A percentile compares a stretch with the other conserved stretches of the same genome.
These are phyloP conservation scores for Candida ovalis DNA, from an alignment of 805 yeast species.

Conservation along the genomic window DNA sequence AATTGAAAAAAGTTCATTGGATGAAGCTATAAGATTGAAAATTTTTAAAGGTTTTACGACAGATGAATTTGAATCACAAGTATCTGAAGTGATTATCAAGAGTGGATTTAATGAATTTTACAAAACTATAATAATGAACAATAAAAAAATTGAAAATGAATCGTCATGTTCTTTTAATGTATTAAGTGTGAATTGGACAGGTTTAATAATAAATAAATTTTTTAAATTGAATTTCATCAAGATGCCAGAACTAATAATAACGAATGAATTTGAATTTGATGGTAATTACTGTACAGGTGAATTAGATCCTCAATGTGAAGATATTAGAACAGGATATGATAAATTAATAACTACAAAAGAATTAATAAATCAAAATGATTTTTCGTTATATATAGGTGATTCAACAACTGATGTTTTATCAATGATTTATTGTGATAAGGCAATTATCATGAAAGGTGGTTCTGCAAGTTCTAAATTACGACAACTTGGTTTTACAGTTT, in stretches of 20 bases:
- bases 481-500: slow-evolving; percentile 22
- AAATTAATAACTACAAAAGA: slow-evolving; percentile 33
- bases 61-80: slow-evolving; percentile 33
- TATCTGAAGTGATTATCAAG: slow-evolving; percentile 34
- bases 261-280: slow-evolving; percentile 49
- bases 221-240: slow-evolving; percentile 20
- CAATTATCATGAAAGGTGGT: slow-evolving; percentile 43
- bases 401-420: slow-evolving; percentile 57
- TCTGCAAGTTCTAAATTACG: slow-evolving; percentile 27
- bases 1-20: slow-evolving; percentile 48
- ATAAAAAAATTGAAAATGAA: too few species aligned
- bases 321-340: slow-evolving; percentile 52
- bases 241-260: slow-evolving; percentile 28
- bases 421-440: slow-evolving; percentile 43
- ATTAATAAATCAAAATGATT: slow-evolving; percentile 14
- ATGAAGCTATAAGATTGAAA: slow-evolving; percentile 34
- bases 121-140: neutral
- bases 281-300: slow-evolving; percentile 24
- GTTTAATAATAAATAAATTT: slow-evolving; percentile 38
- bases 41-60: slow-evolving; percentile 41
- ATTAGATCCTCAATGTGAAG: slow-evolving; percentile 12
- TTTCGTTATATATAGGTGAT: slow-evolving; percentile 54
- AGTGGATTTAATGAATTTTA: slow-evolving; percentile 37
- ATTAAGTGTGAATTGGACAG: slow-evolving; percentile 64
- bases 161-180: slow-evolving; percentile 26